Conservation (phyloP, 306 rosid genomes). For the Begonia masoniana region DNA sequence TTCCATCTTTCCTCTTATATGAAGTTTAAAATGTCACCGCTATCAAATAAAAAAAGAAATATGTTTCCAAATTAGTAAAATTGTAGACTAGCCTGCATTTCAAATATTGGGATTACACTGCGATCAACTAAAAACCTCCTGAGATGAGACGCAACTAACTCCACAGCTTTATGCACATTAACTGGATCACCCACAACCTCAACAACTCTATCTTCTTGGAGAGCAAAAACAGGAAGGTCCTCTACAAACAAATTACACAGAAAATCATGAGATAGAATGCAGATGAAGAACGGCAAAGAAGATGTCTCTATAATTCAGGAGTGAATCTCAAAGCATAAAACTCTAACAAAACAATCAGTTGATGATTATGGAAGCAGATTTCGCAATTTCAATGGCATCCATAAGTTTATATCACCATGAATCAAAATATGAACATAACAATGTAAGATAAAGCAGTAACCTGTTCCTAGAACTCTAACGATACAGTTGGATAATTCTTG, state of each 20-base stretch:
- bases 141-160: slow-evolving; percentile 81
- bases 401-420: no score
- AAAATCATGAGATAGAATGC: no score
- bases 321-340: no score
- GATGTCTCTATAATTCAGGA: no score
- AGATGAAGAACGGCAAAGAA: no score
- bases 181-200: slow-evolving; percentile 80
- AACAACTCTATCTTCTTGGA: slow-evolving; percentile 94
- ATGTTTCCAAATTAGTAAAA: no score
- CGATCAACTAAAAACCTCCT: slow-evolving; percentile 94
- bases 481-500: slow-evolving; percentile 90
- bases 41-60: no score
- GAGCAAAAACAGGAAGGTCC: slow-evolving; percentile 86
- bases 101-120: slow-evolving; percentile 70
- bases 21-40: no score
- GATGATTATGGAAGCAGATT: no score
- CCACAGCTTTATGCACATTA: slow-evolving; percentile 83
- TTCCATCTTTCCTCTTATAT: no score
- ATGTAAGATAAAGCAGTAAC: slow-evolving; percentile 13
- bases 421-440: not conserved
- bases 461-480: slow-evolving; percentile 97
- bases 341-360: no score
- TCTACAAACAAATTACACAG: slow-evolving; percentile 16
- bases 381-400: no score
- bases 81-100: slow-evolving; percentile 54